Base-by-base conservation (phyloP, 176 grass and related monocot genomes). In the Oryza brachyantha region DNA sequence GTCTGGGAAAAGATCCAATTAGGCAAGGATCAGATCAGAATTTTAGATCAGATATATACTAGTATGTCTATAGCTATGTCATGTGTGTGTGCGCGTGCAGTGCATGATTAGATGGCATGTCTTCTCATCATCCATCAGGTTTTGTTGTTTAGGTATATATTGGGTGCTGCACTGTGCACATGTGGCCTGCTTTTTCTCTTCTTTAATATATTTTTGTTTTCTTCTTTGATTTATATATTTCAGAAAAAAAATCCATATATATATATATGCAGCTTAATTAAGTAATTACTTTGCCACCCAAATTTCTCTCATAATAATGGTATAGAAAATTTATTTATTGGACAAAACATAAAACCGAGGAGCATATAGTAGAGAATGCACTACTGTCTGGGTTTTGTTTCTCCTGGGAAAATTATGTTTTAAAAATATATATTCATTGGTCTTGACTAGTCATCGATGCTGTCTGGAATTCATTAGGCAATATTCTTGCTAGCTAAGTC, bases 111-210 rank as follows among this genome's bases (percentile, higher is more conserved):
- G 43, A 79, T 66, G 58, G 31, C 58, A 32, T 65, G 29, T 66
- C 45, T 22, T 66, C 75, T 79, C 68, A 67, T 57, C 52, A 32
- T 32, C 31, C 17, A 52, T 57, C 52, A 57, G 19, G 10, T 14
- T 54, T 71, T 79, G 25, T n/a, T 72, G 45, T 85, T 64, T 63
- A 64, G 59, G 42, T 66, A 41, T 79, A 52, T 73, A 61, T 46
- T 67, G 60, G 36, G 67, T 68, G 61, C 61, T 80, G 76, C 61
- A 21, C 76, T 21, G 70, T 73, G 45, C 50, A 55, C 70, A 54
- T 55, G 45, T 35, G 27, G 42, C n/a, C n/a, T n/a, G 52, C n/a
- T 19, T 8, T 24, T n/a, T 8, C n/a, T 57, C n/a, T 55, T 55
- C n/a, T 19, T 76, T 61, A 52, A 52, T 52, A 21, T 8, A 21